Conservation (phyloP, 495 filamentous ascomycete genomes). For the Annulohypoxylon stygium region DNA sequence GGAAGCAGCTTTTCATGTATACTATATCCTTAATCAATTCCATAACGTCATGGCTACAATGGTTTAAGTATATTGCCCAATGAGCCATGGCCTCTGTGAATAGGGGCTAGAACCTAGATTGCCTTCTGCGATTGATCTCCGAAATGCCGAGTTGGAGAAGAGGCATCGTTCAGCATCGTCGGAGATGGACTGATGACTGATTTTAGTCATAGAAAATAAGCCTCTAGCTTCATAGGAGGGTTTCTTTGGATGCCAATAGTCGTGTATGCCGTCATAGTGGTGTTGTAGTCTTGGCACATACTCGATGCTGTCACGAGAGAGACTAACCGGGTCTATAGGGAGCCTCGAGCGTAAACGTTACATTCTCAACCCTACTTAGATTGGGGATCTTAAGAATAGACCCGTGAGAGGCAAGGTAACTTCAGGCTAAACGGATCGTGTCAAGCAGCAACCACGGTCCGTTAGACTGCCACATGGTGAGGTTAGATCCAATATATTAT, state of each 20-base stretch:
- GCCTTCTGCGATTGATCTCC: constrained; percentile 2
- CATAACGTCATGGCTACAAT: constrained; percentile 18
- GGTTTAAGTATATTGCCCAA: constrained; percentile 35
- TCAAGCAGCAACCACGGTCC: constrained; percentile 17
- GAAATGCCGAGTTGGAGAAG: constrained; percentile 13
- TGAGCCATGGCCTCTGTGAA: not conserved
- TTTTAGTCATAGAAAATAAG: constrained; percentile 1
- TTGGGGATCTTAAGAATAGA: constrained; percentile 8
- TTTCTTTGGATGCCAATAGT: constrained; percentile 10
- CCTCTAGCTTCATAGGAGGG: constrained; percentile 12
- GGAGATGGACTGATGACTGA: constrained; percentile 19
- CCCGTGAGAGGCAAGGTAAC: constrained; percentile 14
- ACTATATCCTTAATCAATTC: not conserved
- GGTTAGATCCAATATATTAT: constrained; percentile 21
- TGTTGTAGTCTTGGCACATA: constrained; percentile 28
- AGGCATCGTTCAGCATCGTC: not conserved
- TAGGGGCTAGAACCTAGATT: constrained; percentile 4
- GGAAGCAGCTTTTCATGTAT: not conserved
- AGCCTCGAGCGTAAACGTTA: not conserved
- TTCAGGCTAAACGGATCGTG: constrained; percentile 35
- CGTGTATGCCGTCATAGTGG: not conserved
- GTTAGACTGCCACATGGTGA: constrained; percentile 26
- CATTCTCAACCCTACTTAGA: not conserved
- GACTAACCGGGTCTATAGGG: not conserved
- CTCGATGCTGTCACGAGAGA: not conserved